Evolutionary conservation across 306 rosid genomes (phyloP).

Genomic region (Prunus fruticosa): DNA sequence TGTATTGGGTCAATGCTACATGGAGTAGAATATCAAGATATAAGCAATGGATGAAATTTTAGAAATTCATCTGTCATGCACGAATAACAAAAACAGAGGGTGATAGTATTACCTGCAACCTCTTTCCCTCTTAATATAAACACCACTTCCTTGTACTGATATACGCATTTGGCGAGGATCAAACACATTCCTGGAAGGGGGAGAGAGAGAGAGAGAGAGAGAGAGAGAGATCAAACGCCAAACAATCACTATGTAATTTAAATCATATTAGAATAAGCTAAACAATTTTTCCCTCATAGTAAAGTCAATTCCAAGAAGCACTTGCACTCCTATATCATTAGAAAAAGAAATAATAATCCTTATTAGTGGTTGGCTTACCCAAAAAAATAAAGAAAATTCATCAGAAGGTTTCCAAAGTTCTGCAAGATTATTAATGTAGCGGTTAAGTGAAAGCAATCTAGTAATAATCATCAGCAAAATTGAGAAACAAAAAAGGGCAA

Average conservation of each 20-base stretch:
- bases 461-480: conserved; percentile 17
- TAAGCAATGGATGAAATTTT: conserved; percentile 5
- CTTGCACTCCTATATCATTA: neutral
- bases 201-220: no score
- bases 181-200: conserved; percentile 68
- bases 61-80: conserved; percentile 11
- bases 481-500: conserved; percentile 11
- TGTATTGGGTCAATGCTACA: conserved; percentile 95
- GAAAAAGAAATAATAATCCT: conserved; percentile 11
- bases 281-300: neutral
- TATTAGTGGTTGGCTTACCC: conserved; percentile 61
- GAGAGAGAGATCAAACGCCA: conserved; percentile 1
- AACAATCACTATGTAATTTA: neutral
- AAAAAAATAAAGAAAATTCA: conserved; percentile 91
- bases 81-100: conserved; percentile 17
- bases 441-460: conserved; percentile 11
- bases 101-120: conserved; percentile 75
- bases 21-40: conserved; percentile 24
- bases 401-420: conserved; percentile 86
- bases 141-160: conserved; percentile 95
- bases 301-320: conserved; percentile 19
- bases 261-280: neutral
- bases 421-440: conserved; percentile 35
- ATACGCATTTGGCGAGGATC: conserved; percentile 97
- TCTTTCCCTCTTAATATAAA: conserved; percentile 90